Percentiles rank a stretch among this genome's conserved stretches.
Conservation (phyloP, 2,329 filamentous ascomycete genomes). For the Phoma sp. region DNA sequence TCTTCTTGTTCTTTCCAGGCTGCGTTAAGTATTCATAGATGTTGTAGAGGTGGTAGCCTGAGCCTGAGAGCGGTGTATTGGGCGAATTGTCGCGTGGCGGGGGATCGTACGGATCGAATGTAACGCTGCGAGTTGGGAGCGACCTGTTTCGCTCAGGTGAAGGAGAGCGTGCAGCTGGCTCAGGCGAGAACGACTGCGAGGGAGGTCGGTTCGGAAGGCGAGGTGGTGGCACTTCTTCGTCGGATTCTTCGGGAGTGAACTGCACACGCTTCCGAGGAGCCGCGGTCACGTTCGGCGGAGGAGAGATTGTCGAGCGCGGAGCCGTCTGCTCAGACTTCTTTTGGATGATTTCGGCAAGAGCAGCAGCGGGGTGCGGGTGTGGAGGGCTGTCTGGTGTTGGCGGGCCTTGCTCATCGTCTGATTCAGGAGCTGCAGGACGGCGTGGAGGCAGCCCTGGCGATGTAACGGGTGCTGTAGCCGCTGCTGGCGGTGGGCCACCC, state of each 20-base stretch:
- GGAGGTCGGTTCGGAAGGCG: constrained; percentile 67
- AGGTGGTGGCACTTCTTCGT: constrained; percentile 67
- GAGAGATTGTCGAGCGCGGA: constrained; percentile 49
- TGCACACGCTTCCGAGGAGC: constrained; percentile 59
- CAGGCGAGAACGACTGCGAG: constrained; percentile 63
- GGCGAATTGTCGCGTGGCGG: constrained; percentile 49
- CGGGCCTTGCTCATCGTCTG: constrained; percentile 53
- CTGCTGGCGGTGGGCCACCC: constrained; percentile 48
- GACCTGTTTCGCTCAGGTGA: constrained; percentile 40
- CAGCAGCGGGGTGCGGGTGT: constrained; percentile 64
- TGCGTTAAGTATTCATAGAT: constrained; percentile 98
- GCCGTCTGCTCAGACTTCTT: constrained; percentile 54
- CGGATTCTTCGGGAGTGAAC: constrained; percentile 72
- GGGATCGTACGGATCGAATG: constrained; percentile 53
- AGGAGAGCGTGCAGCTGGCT: constrained; percentile 52
- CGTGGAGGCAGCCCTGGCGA: constrained; percentile 55
- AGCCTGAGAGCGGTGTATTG: constrained; percentile 62
- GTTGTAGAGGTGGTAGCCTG: constrained; percentile 92
- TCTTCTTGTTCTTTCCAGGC: constrained; percentile 96
- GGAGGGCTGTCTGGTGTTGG: constrained; percentile 55
- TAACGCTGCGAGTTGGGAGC: constrained; percentile 49
- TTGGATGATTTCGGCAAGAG: constrained; percentile 62
- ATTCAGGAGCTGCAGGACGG: constrained; percentile 51
- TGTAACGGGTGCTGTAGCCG: constrained; percentile 40
- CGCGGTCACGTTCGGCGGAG: constrained; percentile 60